Conservation (phyloP, 2,329 filamentous ascomycete genomes). For the Leptographium procerum region DNA sequence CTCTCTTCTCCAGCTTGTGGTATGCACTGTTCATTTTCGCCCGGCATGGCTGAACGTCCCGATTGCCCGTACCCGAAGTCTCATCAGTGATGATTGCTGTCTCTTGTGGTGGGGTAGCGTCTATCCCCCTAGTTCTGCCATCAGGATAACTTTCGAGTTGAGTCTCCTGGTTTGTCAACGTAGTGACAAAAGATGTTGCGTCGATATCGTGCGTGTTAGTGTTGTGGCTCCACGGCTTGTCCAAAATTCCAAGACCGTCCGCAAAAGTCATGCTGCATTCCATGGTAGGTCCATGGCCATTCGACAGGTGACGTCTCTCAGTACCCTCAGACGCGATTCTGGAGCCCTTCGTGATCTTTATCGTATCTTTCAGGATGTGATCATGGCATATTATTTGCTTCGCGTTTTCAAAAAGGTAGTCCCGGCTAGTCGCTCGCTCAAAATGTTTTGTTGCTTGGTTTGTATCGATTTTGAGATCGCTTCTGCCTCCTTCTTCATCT, state of each 20-base stretch:
- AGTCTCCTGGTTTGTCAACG: slow-evolving; percentile 9
- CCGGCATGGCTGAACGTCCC: background rate
- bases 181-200: slow-evolving; percentile 16
- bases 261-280: background rate
- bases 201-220: slow-evolving; percentile 17
- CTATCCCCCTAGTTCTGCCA: background rate
- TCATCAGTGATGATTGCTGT: background rate
- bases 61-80: background rate
- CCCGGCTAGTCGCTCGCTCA: background rate
- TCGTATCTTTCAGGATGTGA: background rate
- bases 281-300: background rate
- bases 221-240: slow-evolving; percentile 17
- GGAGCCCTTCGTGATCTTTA: background rate
- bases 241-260: slow-evolving; percentile 6
- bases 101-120: background rate
- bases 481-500: background rate
- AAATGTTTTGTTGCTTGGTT: background rate
- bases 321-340: background rate
- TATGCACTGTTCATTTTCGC: background rate
- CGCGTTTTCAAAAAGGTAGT: background rate
- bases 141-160: background rate
- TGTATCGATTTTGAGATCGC: background rate
- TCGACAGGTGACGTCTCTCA: background rate
- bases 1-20: slow-evolving; percentile 7
- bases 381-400: background rate